Evolutionary conservation across 495 filamentous ascomycete species (phyloP).

Genomic region (Clohesyomyces aquaticus): DNA sequence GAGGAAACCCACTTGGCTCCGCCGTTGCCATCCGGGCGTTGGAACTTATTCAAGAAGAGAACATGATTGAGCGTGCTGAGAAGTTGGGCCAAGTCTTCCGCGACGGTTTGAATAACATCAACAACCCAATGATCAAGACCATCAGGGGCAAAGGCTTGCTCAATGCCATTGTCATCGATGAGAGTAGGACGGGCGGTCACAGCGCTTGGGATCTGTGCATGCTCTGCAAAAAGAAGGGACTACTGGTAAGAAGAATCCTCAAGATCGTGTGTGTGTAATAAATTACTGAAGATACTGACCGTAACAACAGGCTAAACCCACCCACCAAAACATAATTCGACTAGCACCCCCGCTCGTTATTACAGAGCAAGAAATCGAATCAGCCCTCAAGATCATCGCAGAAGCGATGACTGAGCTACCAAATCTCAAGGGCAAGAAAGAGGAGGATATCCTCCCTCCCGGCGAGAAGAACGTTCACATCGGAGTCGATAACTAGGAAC

Average conservation of each 20-base stretch:
- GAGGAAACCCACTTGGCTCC: slow-evolving; percentile 95
- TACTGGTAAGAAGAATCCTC: slow-evolving; percentile 69
- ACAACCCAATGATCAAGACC: slow-evolving; percentile 76
- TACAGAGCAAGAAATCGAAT: slow-evolving; percentile 48
- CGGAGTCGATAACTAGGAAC: slow-evolving; percentile 54
- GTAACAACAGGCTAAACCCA: slow-evolving; percentile 82
- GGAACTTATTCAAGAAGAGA: slow-evolving; percentile 89
- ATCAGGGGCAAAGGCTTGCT: slow-evolving; percentile 92
- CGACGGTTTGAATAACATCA: slow-evolving; percentile 68
- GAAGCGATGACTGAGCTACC: slow-evolving; percentile 49
- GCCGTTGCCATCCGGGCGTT: slow-evolving; percentile 96
- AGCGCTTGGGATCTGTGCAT: slow-evolving; percentile 98
- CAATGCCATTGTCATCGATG: slow-evolving; percentile 97
- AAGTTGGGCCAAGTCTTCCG: slow-evolving; percentile 83
- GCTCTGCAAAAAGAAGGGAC: slow-evolving; percentile 91
- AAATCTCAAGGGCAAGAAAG: slow-evolving; percentile 61
- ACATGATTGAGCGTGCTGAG: slow-evolving; percentile 81
- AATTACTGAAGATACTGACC: slow-evolving; percentile 33
- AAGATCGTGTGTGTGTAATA: slow-evolving; percentile 51
- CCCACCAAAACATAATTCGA: slow-evolving; percentile 89
- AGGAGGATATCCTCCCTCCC: slow-evolving; percentile 89
- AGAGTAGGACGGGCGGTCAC: slow-evolving; percentile 79
- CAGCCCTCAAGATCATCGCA: slow-evolving; percentile 47
- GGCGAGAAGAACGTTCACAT: slow-evolving; percentile 74
- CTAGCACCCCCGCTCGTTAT: slow-evolving; percentile 52